Evolutionary conservation across 768 basidiomycete species (phyloP), one percentile per base, ranked within the genome.

Genomic region (Psilocybe cyanescens): DNA sequence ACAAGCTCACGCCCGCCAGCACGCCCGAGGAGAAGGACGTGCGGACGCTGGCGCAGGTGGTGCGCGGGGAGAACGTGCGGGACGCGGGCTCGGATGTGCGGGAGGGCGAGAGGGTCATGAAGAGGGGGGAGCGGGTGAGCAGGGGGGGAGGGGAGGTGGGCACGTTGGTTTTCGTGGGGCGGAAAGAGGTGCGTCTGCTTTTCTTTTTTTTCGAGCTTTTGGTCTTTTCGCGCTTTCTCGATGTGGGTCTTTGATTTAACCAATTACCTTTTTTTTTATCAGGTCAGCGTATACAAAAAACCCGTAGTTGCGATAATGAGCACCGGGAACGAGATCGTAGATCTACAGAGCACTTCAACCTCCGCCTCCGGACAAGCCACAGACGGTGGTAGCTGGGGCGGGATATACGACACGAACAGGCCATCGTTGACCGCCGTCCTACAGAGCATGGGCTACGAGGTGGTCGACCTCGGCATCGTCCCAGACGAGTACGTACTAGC

Each of bases 331-430:
- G 94, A 97, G 69, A 76, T 72, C 12, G 65, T 70, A 28, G 69
- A 72, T 41, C 31, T 72, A 11, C 62, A 65, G 3, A 45, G 45
- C 8, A 55, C 29, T 17, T n/a, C 33, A 9, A 45, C 19, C 9
- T n/a, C 3, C 31, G 33, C 9, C 49, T 59, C 24, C 6, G 14
- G 19, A 17, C 37, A 19, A 31, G 4, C 47, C 51, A 9, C 51
- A 2, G 14, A 6, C 30, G 5, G 8, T 17, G 71, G 75, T 4
- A 72, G 71, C 4, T 92, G 90, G 90, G 84, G 85, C 30, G 88
- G 89, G 0, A 87, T 94, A 48, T 91, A 85, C 76, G 94, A 97
- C 67, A 94, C 94, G 0, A 97, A 97, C 72, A 75, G 94, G 35
- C 94, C 94, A 1, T 89, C 92, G 0, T 74, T 96, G 56, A 81